These are phyloP conservation scores for Xylariales sp. DNA, from an alignment of 2,329 filamentous ascomycete genomes.

Conservation along the genomic window DNA sequence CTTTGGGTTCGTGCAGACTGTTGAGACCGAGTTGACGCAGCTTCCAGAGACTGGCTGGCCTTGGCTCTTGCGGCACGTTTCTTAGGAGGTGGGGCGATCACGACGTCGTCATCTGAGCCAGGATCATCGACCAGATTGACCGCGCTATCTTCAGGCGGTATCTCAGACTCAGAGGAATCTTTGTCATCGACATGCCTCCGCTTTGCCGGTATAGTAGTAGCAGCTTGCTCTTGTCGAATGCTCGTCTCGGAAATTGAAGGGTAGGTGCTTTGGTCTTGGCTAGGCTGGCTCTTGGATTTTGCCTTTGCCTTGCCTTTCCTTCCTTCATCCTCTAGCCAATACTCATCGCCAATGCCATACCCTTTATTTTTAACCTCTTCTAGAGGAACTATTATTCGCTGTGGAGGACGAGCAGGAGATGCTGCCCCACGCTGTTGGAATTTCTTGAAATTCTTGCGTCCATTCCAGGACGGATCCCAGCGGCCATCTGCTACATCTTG, in stretches of 20 bases:
- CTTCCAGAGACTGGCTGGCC: constrained; percentile 17
- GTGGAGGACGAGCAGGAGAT: constrained; percentile 32
- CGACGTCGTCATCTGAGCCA: constrained; percentile 16
- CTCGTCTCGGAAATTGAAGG: no score
- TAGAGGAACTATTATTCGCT: constrained; percentile 62
- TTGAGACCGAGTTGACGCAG: constrained; percentile 18
- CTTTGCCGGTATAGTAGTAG: no score
- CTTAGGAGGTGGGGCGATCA: constrained; percentile 17
- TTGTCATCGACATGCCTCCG: no score
- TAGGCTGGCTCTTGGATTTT: constrained; percentile 20
- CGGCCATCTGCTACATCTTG: constrained; percentile 49
- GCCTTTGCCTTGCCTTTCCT: constrained; percentile 23
- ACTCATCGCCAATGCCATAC: constrained; percentile 70
- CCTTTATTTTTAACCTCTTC: constrained; percentile 68
- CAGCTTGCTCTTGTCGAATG: no score
- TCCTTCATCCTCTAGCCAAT: constrained; percentile 61
- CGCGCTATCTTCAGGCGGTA: no score
- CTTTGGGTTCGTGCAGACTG: constrained; percentile 14
- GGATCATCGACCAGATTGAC: no score
- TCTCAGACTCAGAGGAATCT: no score
- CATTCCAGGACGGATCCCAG: constrained; percentile 91
- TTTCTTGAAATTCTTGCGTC: constrained; percentile 91
- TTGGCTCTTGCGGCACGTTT: constrained; percentile 28
- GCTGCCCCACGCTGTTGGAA: constrained; percentile 61
- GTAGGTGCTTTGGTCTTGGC: neutral